These are phyloP conservation scores for Vigna unguiculata DNA, from an alignment of 306 rosid genomes.

Conservation along the genomic window DNA sequence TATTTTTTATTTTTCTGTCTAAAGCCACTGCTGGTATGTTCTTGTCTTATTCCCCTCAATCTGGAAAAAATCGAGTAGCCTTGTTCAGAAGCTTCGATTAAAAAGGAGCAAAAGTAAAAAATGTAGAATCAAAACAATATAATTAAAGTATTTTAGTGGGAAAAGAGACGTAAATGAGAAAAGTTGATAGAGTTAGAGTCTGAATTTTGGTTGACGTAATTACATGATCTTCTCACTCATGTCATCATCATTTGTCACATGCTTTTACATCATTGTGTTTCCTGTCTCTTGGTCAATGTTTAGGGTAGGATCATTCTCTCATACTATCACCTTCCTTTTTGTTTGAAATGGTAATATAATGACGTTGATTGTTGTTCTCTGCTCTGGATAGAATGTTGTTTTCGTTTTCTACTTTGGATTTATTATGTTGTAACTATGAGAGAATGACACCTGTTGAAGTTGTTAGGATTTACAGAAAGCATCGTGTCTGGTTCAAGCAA, in stretches of 20 bases:
- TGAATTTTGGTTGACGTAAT: constrained; percentile 5
- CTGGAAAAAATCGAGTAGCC: constrained; percentile 17
- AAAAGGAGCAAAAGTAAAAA: constrained; percentile 30
- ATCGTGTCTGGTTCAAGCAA: background rate
- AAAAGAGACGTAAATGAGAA: constrained; percentile 10
- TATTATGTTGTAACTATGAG: background rate
- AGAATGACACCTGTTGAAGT: constrained; percentile 13
- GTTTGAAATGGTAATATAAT: no score
- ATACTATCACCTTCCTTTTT: background rate
- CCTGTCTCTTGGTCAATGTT: background rate
- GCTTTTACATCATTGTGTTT: background rate
- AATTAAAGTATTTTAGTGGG: constrained; percentile 8
- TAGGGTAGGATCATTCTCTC: background rate
- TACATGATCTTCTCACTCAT: background rate
- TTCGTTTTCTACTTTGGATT: background rate
- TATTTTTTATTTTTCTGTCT: constrained; percentile 4
- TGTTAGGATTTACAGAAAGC: background rate
- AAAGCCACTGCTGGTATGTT: constrained; percentile 1
- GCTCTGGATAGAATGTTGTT: constrained; percentile 11
- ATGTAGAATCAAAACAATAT: background rate
- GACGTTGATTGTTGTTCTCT: background rate
- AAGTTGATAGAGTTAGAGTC: constrained; percentile 17
- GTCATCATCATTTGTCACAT: constrained; percentile 12
- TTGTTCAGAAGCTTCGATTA: constrained; percentile 23
- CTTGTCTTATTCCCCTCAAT: constrained; percentile 13